phyloP scores from a whole-genome alignment of 164 flowering plant species.

The Hamamelis virginiana region DNA sequence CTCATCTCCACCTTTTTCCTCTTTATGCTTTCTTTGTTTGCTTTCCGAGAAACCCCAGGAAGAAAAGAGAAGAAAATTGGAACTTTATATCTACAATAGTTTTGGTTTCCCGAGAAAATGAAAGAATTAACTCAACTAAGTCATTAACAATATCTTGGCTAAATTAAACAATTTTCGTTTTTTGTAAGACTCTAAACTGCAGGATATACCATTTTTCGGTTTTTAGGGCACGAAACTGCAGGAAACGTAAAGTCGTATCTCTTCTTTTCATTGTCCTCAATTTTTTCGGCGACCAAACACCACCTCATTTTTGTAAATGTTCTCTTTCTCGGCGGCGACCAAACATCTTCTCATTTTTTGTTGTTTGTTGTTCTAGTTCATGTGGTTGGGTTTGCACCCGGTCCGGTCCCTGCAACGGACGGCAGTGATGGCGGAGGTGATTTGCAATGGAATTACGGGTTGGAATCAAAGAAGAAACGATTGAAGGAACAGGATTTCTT shows the following conservation, averaged over 20 bases:
- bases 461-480: slow-evolving; percentile 52
- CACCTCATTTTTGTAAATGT: no score
- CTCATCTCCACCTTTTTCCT: slow-evolving; percentile 2
- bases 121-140: no score
- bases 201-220: no score
- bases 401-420: slow-evolving; percentile 26
- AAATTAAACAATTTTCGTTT: no score
- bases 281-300: no score
- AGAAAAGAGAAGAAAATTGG: neutral
- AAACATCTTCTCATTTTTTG: neutral
- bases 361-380: slow-evolving; percentile 34
- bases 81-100: no score
- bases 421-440: slow-evolving; percentile 46
- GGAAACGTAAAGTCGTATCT: no score
- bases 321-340: no score
- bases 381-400: slow-evolving; percentile 52
- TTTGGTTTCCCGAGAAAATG: neutral
- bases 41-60: neutral
- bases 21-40: neutral
- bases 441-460: slow-evolving; percentile 49
- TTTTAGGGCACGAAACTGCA: no score
- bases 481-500: slow-evolving; percentile 69
- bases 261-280: no score
- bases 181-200: no score
- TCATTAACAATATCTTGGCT: no score